These are phyloP conservation scores for Clathrus columnatus DNA, from an alignment of 768 basidiomycete genomes.

Conservation along the genomic window DNA sequence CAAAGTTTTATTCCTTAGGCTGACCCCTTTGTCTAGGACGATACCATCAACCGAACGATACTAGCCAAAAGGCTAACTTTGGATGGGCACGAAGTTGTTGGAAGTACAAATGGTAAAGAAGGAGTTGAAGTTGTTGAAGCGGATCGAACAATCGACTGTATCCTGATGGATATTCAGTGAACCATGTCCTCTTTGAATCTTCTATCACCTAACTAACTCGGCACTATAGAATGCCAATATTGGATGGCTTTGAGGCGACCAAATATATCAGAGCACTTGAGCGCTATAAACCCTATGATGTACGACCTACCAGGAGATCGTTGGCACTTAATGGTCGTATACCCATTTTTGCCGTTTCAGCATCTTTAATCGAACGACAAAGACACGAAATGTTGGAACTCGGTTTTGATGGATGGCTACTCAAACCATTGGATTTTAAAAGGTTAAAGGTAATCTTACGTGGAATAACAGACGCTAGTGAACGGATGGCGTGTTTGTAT, in stretches of 20 bases:
- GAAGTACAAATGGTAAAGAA: slow-evolving; percentile 69
- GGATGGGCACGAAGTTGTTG: slow-evolving; percentile 57
- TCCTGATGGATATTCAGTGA: slow-evolving; percentile 81
- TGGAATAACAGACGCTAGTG: slow-evolving; percentile 46
- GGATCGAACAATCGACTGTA: slow-evolving; percentile 57
- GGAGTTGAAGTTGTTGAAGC: slow-evolving; percentile 48
- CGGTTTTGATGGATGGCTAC: slow-evolving; percentile 75
- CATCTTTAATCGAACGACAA: slow-evolving; percentile 54
- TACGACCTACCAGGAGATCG: slow-evolving; percentile 27
- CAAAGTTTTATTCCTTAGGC: not conserved
- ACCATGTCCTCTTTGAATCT: slow-evolving; percentile 14
- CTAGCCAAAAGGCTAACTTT: slow-evolving; percentile 57
- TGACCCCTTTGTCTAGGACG: slow-evolving; percentile 37
- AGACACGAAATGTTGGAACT: slow-evolving; percentile 40
- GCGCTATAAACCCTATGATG: not conserved
- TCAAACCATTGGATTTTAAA: slow-evolving; percentile 77
- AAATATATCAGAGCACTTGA: slow-evolving; percentile 42
- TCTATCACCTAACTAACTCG: not conserved
- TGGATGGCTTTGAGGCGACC: slow-evolving; percentile 66
- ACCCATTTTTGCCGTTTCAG: slow-evolving; percentile 77
- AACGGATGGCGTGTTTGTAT: slow-evolving; percentile 48
- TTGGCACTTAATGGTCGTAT: slow-evolving; percentile 51
- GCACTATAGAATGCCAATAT: slow-evolving; percentile 59
- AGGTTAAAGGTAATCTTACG: slow-evolving; percentile 48
- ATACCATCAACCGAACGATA: slow-evolving; percentile 64